Conservation (phyloP, 2,329 filamentous ascomycete genomes). For the Phaeosphaeria sp. region DNA sequence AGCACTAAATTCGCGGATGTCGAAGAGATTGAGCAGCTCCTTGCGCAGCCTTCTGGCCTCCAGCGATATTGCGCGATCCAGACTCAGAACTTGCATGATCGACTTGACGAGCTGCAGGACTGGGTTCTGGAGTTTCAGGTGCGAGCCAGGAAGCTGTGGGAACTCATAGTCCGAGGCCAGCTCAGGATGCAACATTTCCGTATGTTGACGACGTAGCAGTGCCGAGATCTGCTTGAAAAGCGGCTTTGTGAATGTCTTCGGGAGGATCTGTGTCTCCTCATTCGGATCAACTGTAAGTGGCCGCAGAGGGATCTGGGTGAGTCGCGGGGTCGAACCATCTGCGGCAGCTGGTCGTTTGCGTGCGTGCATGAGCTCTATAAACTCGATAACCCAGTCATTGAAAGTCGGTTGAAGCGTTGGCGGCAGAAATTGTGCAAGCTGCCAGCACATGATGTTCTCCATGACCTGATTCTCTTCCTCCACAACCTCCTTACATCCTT, state of each 20-base stretch:
- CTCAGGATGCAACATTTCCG: conserved; percentile 88
- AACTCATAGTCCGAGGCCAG: conserved; percentile 87
- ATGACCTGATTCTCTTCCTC: conserved; percentile 79
- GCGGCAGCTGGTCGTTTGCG: conserved; percentile 70
- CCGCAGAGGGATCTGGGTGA: conserved; percentile 67
- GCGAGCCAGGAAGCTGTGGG: conserved; percentile 77
- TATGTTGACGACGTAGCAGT: conserved; percentile 84
- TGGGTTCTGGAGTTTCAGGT: conserved; percentile 69
- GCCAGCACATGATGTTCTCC: conserved; percentile 98
- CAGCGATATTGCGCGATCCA: conserved; percentile 89
- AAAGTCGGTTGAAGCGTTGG: conserved; percentile 81
- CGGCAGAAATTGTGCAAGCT: conserved; percentile 89
- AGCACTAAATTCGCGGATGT: conserved; percentile 90
- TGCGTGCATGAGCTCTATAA: conserved; percentile 90
- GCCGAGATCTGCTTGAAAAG: conserved; percentile 85
- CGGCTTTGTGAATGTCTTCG: conserved; percentile 85
- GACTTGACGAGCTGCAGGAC: conserved; percentile 90
- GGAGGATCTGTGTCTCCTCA: conserved; percentile 70
- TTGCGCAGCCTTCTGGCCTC: conserved; percentile 89
- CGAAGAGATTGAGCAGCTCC: conserved; percentile 87
- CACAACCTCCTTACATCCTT: conserved; percentile 82
- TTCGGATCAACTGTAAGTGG: conserved; percentile 62
- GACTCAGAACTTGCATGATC: conserved; percentile 87
- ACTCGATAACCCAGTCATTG: conserved; percentile 91
- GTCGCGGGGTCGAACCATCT: conserved; percentile 59